A percentile compares a stretch with the other conserved stretches of the same genome.
Conservation (phyloP, 148 eudicot species). For the Persicaria tinctoria region DNA sequence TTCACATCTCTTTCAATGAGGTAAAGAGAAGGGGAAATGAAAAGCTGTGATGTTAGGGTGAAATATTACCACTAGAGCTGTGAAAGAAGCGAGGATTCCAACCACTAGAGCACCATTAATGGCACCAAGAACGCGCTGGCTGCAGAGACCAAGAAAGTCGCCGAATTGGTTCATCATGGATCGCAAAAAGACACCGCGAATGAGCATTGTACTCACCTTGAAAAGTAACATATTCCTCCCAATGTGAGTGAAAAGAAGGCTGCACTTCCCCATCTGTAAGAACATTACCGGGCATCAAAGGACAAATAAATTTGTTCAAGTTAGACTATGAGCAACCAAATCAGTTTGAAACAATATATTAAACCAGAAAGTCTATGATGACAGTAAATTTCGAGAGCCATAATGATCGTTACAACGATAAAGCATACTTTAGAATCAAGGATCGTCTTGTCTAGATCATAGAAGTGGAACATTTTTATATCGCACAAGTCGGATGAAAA, state of each 20-base stretch:
- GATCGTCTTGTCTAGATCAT: neutral
- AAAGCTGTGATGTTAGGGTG: neutral
- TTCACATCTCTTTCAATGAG: neutral
- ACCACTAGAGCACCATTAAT: conserved; percentile 69
- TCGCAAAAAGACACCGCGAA: neutral
- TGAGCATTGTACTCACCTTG: conserved; percentile 40
- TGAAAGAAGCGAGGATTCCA: conserved; percentile 67
- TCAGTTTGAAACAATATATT: neutral
- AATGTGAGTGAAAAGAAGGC: conserved; percentile 60
- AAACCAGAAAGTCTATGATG: neutral
- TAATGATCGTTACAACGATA: neutral
- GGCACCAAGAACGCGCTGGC: conserved; percentile 84
- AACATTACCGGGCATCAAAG: conserved; percentile 33
- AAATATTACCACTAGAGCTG: conserved; percentile 71
- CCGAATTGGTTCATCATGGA: neutral
- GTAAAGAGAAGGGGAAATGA: neutral
- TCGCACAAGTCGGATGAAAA: conserved; percentile 5
- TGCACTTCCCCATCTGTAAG: conserved; percentile 90
- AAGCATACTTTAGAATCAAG: neutral
- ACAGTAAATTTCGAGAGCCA: neutral
- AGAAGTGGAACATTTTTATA: neutral
- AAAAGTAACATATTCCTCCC: conserved; percentile 79
- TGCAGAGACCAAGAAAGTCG: conserved; percentile 24
- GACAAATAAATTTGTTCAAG: neutral
- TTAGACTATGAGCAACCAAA: neutral